Evolutionary conservation across 2,329 filamentous ascomycete species (phyloP).

Genomic region (Xylariaceae sp.): DNA sequence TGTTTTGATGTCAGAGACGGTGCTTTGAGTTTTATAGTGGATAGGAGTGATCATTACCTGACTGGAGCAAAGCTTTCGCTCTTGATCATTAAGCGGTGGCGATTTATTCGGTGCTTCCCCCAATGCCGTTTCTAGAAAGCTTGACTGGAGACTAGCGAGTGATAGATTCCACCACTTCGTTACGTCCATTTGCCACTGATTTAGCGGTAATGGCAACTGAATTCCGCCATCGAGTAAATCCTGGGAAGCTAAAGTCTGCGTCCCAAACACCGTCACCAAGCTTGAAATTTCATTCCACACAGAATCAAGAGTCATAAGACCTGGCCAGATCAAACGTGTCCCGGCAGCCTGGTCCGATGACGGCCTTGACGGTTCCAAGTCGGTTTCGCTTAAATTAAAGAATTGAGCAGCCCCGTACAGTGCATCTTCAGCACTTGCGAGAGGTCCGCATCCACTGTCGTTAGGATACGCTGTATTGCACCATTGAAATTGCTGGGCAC

Average conservation of each 20-base stretch:
- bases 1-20: neutral
- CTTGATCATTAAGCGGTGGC: neutral
- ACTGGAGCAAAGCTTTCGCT: neutral
- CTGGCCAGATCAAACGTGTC: neutral
- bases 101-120: neutral
- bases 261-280: neutral
- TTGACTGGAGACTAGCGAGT: slow-evolving; percentile 8
- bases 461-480: slow-evolving; percentile 13
- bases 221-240: neutral
- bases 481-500: slow-evolving; percentile 14
- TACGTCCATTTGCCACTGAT: slow-evolving; percentile 16
- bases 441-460: slow-evolving; percentile 11
- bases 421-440: slow-evolving; percentile 7
- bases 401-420: slow-evolving; percentile 9
- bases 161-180: slow-evolving; percentile 7
- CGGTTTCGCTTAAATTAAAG: slow-evolving; percentile 11
- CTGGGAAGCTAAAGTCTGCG: neutral
- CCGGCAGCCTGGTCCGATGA: neutral
- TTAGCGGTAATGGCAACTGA: slow-evolving; percentile 20
- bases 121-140: slow-evolving; percentile 4
- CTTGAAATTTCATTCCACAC: neutral
- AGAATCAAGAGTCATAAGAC: neutral
- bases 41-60: neutral
- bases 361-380: neutral
- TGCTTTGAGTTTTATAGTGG: neutral